These are phyloP conservation scores for Microbotryum lychnidis-dioicae DNA, from an alignment of 1,284 basidiomycete species.

Conservation along the genomic window DNA sequence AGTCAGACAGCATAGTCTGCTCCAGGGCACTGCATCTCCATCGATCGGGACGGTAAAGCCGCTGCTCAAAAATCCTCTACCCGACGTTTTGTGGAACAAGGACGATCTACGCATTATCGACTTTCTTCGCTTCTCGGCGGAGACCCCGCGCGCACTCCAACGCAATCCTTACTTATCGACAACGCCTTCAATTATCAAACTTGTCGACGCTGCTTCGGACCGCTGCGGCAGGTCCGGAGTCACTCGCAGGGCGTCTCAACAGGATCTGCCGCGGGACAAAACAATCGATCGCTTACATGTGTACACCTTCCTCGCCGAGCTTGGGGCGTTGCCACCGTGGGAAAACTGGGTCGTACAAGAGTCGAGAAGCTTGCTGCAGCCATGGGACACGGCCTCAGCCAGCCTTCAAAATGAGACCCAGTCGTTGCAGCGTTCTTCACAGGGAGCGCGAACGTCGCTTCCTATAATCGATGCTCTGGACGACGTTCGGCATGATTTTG, in stretches of 20 bases:
- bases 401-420: not conserved
- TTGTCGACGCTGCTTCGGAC: slow-evolving; percentile 15
- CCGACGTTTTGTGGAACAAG: slow-evolving; percentile 43
- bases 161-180: slow-evolving; percentile 53
- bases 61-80: slow-evolving; percentile 33
- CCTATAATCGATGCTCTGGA: not conserved
- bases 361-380: not conserved
- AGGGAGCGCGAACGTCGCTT: not conserved
- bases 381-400: not conserved
- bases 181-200: slow-evolving; percentile 56
- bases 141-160: slow-evolving; percentile 55
- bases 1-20: slow-evolving; percentile 34
- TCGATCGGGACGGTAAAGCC: slow-evolving; percentile 31
- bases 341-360: slow-evolving; percentile 24
- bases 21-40: slow-evolving; percentile 32
- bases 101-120: slow-evolving; percentile 59
- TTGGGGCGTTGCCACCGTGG: slow-evolving; percentile 16
- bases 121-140: slow-evolving; percentile 58
- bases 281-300: slow-evolving; percentile 39
- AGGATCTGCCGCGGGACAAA: slow-evolving; percentile 33
- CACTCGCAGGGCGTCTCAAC: slow-evolving; percentile 33
- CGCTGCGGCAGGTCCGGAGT: slow-evolving; percentile 27
- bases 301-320: slow-evolving; percentile 15
- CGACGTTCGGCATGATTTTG: slow-evolving; percentile 72
- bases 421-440: slow-evolving; percentile 18